Percentiles rank a stretch among this genome's conserved stretches.
Evolutionary conservation across 2,329 filamentous ascomycete species (phyloP).

Genomic region (Curvularia eragrostidis): DNA sequence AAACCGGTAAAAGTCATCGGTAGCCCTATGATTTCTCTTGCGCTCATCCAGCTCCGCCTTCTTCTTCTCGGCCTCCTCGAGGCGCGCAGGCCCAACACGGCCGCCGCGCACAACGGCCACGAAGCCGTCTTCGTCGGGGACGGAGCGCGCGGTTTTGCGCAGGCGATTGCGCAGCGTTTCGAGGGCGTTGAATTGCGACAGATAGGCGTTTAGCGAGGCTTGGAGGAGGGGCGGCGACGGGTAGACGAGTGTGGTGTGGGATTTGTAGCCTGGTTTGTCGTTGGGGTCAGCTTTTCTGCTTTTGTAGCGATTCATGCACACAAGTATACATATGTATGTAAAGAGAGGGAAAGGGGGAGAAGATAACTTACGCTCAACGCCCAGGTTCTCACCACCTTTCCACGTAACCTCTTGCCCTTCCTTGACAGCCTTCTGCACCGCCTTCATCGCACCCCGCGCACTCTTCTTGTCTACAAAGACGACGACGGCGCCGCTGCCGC

Average conservation of each 20-base stretch:
- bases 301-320: no score
- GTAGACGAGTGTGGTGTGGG: constrained; percentile 74
- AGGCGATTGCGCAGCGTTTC: constrained; percentile 70
- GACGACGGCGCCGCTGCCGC: constrained; percentile 80
- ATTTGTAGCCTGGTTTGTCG: constrained; percentile 56
- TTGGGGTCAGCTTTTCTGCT: neutral
- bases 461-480: constrained; percentile 84
- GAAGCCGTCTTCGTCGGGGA: constrained; percentile 94
- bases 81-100: constrained; percentile 72
- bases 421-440: constrained; percentile 67
- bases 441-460: constrained; percentile 77
- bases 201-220: constrained; percentile 80
- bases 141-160: constrained; percentile 70
- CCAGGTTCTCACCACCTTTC: constrained; percentile 60
- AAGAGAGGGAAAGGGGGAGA: neutral
- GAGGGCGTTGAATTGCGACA: constrained; percentile 74
- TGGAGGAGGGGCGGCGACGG: constrained; percentile 73
- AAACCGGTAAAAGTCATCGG: constrained; percentile 80
- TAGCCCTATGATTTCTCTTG: constrained; percentile 63
- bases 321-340: neutral
- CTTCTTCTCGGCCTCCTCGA: constrained; percentile 68
- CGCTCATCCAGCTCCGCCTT: constrained; percentile 61
- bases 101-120: constrained; percentile 84
- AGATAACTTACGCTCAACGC: constrained; percentile 59
- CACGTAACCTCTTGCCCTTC: constrained; percentile 69